Evolutionary conservation across 208 protist species (phyloP).

Genomic region (Crithidia fasciculata): DNA sequence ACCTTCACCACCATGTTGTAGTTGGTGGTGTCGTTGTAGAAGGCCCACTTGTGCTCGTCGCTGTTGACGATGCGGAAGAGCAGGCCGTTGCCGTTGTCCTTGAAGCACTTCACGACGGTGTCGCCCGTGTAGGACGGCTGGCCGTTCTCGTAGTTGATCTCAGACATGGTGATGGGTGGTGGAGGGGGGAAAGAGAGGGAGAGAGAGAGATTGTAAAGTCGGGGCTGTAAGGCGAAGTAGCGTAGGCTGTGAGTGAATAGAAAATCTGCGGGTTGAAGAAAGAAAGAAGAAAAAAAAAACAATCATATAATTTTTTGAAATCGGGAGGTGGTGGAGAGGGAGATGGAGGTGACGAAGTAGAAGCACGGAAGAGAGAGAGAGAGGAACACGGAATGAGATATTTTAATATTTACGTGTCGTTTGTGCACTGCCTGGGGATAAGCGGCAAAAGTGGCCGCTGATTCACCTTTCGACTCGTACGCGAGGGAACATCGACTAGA

Average conservation of each 20-base stretch:
- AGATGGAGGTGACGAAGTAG: not conserved
- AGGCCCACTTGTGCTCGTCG: constrained; percentile 80
- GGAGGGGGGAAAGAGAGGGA: not conserved
- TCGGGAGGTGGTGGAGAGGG: not conserved
- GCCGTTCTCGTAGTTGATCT: constrained; percentile 72
- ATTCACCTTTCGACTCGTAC: too few relatives aligned
- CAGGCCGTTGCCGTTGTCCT: constrained; percentile 83
- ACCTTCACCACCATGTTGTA: constrained; percentile 84
- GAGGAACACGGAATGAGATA: not conserved
- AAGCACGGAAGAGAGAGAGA: not conserved
- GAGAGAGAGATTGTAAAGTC: not conserved
- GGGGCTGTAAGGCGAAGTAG: not conserved
- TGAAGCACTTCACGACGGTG: constrained; percentile 76
- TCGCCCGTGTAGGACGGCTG: constrained; percentile 57
- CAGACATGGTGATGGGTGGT: constrained; percentile 37
- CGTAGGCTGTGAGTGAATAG: not conserved
- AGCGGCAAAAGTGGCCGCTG: too few relatives aligned
- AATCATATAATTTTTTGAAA: not conserved
- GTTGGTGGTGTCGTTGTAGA: constrained; percentile 85
- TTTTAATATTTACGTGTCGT: too few relatives aligned
- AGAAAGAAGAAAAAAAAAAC: not conserved
- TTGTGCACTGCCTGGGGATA: too few relatives aligned
- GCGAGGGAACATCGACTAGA: too few relatives aligned
- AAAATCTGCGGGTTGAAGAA: not conserved
- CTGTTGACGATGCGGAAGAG: constrained; percentile 85